Conservation (phyloP, 2,329 filamentous ascomycete genomes). For the Aspergillus sp. region DNA sequence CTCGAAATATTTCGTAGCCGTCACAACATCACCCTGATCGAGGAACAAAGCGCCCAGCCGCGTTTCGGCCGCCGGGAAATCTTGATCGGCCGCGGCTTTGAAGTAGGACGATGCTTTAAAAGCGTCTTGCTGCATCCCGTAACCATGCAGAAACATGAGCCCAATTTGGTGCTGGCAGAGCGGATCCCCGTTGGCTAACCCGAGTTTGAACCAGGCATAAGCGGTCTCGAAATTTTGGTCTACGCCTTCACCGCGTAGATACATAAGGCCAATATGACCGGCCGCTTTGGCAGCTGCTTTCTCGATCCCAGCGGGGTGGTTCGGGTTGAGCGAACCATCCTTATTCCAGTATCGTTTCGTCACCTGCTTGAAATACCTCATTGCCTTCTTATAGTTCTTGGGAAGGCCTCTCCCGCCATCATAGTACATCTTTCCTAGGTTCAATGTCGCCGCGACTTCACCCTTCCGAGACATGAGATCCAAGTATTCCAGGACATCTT, state of each 20-base stretch:
- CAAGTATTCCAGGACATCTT: constrained; percentile 92
- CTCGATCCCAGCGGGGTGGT: constrained; percentile 68
- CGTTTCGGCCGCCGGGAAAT: constrained; percentile 77
- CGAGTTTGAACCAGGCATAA: constrained; percentile 78
- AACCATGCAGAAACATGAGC: constrained; percentile 77
- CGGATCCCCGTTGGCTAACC: constrained; percentile 71
- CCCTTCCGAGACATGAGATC: constrained; percentile 89
- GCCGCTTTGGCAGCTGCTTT: constrained; percentile 80
- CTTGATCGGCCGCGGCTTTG: constrained; percentile 76
- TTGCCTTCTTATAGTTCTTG: constrained; percentile 70
- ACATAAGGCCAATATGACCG: constrained; percentile 86
- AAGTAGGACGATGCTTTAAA: constrained; percentile 73
- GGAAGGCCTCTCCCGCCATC: constrained; percentile 77
- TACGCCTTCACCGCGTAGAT: constrained; percentile 81
- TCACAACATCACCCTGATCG: constrained; percentile 80
- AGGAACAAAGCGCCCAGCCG: constrained; percentile 81
- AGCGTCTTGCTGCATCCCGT: constrained; percentile 69
- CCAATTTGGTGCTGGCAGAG: constrained; percentile 84
- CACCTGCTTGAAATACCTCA: constrained; percentile 77
- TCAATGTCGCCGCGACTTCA: constrained; percentile 82
- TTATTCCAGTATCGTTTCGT: constrained; percentile 79
- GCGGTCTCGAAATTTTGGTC: constrained; percentile 76
- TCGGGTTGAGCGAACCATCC: constrained; percentile 72
- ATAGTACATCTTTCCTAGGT: constrained; percentile 81
- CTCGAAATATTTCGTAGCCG: constrained; percentile 84